These are phyloP conservation scores for Coemansia sp. DNA, from an alignment of 192 early-diverging fungal species.

Conservation along the genomic window DNA sequence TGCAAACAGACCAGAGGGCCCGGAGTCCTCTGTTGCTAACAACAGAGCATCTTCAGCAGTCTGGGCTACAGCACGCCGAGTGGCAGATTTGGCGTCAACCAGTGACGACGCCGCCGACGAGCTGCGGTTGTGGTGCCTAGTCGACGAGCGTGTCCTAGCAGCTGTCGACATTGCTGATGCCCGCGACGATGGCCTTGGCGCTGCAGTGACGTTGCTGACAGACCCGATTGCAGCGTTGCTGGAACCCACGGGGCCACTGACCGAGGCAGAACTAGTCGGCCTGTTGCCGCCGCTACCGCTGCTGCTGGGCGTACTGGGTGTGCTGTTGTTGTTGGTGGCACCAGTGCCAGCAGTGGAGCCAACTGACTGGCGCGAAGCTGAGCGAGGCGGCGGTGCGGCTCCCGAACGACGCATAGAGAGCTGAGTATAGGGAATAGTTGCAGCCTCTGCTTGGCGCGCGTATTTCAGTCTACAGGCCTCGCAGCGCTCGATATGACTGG, in stretches of 20 bases:
- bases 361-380: slow-evolving; percentile 42
- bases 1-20: neutral
- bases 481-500: slow-evolving; percentile 55
- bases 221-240: neutral
- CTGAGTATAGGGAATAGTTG: slow-evolving; percentile 41
- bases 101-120: slow-evolving; percentile 46
- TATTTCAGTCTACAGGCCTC: slow-evolving; percentile 55
- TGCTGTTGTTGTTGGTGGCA: neutral
- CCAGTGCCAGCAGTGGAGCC: neutral
- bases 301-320: neutral
- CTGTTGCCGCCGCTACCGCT: slow-evolving; percentile 12
- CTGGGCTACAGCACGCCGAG: slow-evolving; percentile 26
- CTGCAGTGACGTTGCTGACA: slow-evolving; percentile 5
- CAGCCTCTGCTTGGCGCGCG: slow-evolving; percentile 51
- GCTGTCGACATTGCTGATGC: slow-evolving; percentile 36
- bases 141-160: slow-evolving; percentile 15
- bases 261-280: slow-evolving; percentile 37
- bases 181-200: slow-evolving; percentile 44
- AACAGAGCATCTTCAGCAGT: slow-evolving; percentile 24
- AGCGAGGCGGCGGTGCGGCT: slow-evolving; percentile 21
- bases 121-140: slow-evolving; percentile 39
- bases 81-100: slow-evolving; percentile 25
- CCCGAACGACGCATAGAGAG: slow-evolving; percentile 32
- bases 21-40: slow-evolving; percentile 1
- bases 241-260: slow-evolving; percentile 19